A percentile compares a stretch with the other conserved stretches of the same genome.
Conservation (phyloP, 176 grass and related monocot species). For the Chloris gayana region DNA sequence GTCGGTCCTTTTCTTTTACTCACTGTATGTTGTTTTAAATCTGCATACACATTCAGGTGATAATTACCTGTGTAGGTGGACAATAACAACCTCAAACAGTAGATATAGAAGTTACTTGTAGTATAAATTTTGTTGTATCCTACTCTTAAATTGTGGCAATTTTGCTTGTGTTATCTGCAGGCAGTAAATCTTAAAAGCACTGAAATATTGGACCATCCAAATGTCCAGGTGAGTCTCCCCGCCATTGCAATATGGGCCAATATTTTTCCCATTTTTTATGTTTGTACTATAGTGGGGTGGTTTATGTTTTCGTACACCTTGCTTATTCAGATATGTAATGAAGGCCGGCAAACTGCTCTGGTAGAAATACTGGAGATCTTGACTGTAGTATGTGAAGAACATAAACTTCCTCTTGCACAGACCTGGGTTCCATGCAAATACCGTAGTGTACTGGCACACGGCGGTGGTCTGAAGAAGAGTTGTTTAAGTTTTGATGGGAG, state of each 20-base stretch:
- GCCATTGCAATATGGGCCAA: not conserved
- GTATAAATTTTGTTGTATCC: slow-evolving; percentile 12
- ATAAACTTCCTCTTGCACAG: slow-evolving; percentile 88
- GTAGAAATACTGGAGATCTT: slow-evolving; percentile 89
- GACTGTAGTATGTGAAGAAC: slow-evolving; percentile 79
- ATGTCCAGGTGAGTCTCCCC: slow-evolving; percentile 70
- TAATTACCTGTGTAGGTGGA: slow-evolving; percentile 16
- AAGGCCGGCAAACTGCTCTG: slow-evolving; percentile 86
- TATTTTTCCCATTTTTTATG: not conserved
- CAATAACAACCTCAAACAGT: not conserved
- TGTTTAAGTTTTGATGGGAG: slow-evolving; percentile 90
- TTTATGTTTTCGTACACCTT: slow-evolving; percentile 33
- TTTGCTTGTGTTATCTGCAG: slow-evolving; percentile 54
- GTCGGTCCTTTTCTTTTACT: slow-evolving; percentile 43
- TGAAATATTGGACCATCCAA: slow-evolving; percentile 74
- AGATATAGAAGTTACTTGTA: slow-evolving; percentile 5
- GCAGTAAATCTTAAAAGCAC: slow-evolving; percentile 94
- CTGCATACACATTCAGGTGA: slow-evolving; percentile 17
- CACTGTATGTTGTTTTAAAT: slow-evolving; percentile 26
- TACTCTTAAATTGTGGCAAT: slow-evolving; percentile 10
- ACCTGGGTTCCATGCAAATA: slow-evolving; percentile 93
- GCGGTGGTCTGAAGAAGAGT: slow-evolving; percentile 81
- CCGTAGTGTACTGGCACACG: slow-evolving; percentile 79
- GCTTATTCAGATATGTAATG: slow-evolving; percentile 82
- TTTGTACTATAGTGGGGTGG: slow-evolving; percentile 18